These are phyloP conservation scores for Beauveria bassiana DNA, from an alignment of 2,329 filamentous ascomycete species.

Conservation along the genomic window DNA sequence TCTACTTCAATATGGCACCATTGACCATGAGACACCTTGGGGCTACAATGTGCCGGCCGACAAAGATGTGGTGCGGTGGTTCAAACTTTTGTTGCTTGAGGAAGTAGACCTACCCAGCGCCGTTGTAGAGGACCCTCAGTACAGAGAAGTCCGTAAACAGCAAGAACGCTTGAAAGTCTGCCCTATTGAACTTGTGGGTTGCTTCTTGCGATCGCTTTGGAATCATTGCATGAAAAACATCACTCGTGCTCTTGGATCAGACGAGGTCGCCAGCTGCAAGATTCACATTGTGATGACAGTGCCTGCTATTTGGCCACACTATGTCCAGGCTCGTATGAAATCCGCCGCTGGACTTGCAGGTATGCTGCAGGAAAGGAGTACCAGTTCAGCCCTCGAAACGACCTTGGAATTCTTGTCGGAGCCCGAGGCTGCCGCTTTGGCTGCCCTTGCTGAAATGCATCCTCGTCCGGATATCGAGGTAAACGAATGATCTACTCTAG, in stretches of 20 bases:
- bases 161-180: conserved; percentile 13
- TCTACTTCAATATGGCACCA: conserved; percentile 15
- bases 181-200: conserved; percentile 21
- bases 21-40: conserved; percentile 16
- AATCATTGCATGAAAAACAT: conserved; percentile 21
- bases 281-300: conserved; percentile 35
- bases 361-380: conserved; percentile 24
- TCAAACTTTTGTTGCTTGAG: conserved; percentile 33
- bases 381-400: no score
- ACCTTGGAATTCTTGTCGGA: conserved; percentile 33
- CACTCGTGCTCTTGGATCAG: conserved; percentile 15
- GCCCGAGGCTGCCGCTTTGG: conserved; percentile 37
- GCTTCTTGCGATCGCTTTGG: conserved; percentile 29
- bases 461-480: neutral
- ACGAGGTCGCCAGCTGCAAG: conserved; percentile 15
- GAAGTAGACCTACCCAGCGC: conserved; percentile 20
- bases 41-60: conserved; percentile 23
- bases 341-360: conserved; percentile 28
- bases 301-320: conserved; percentile 38
- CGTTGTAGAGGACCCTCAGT: conserved; percentile 17
- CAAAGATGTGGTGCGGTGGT: conserved; percentile 27
- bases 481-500: no score
- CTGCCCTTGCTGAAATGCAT: conserved; percentile 12
- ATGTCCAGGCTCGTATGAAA: conserved; percentile 29
- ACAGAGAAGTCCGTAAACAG: conserved; percentile 12